Conservation (phyloP, 2,329 filamentous ascomycete genomes). For the Pseudocercospora vitis region DNA sequence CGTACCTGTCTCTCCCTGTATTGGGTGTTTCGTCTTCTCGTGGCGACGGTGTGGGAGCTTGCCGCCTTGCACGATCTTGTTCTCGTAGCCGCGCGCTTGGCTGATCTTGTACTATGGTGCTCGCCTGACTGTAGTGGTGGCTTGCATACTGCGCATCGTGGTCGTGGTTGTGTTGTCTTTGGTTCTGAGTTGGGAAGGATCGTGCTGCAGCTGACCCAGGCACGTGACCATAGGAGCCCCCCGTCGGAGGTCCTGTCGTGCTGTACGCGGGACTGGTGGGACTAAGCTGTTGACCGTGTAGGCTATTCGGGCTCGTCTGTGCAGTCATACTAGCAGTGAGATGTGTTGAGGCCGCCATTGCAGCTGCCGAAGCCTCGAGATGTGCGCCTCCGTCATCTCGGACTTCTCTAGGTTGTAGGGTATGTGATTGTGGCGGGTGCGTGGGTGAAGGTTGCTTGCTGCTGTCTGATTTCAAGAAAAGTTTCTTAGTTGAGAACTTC, state of each 20-base stretch:
- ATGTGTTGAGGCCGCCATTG: conserved; percentile 52
- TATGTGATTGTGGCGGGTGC: conserved; percentile 39
- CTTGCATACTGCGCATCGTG: conserved; percentile 31
- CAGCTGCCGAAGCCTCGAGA: conserved; percentile 53
- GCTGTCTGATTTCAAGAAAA: conserved; percentile 47
- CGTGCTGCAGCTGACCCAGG: conserved; percentile 32
- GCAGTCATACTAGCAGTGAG: conserved; percentile 52
- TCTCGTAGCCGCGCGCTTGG: conserved; percentile 22
- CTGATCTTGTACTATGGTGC: conserved; percentile 24
- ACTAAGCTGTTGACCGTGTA: conserved; percentile 43
- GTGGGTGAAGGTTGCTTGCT: conserved; percentile 55
- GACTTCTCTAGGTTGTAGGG: conserved; percentile 35
- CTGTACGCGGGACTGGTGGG: conserved; percentile 53
- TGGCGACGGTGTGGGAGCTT: conserved; percentile 35
- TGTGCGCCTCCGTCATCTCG: conserved; percentile 35
- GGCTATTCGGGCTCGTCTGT: conserved; percentile 43
- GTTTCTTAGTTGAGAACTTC: conserved; percentile 55
- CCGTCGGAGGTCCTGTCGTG: conserved; percentile 35
- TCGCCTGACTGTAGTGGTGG: conserved; percentile 31
- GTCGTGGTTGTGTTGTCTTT: conserved; percentile 18
- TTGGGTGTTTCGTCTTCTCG: conserved; percentile 34
- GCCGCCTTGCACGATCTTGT: conserved; percentile 31
- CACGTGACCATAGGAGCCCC: conserved; percentile 29
- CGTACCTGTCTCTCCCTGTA: conserved; percentile 22
- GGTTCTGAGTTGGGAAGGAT: conserved; percentile 32